A percentile compares a stretch with the other conserved stretches of the same genome.
phyloP scores from a whole-genome alignment of 768 basidiomycete species.

The Termitomyces sp. region DNA sequence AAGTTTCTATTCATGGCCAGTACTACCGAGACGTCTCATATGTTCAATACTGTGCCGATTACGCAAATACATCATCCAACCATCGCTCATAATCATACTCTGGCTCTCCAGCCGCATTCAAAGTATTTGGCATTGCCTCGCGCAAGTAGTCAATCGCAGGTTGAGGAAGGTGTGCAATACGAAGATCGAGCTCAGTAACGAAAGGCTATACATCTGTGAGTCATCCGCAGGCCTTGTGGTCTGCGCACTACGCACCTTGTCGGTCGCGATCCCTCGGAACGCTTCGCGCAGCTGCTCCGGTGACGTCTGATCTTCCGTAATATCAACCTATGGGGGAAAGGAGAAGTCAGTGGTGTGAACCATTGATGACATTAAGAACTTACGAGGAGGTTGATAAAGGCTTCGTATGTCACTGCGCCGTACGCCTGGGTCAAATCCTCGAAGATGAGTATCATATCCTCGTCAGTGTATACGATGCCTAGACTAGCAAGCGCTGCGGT shows the following conservation, averaged over 20 bases:
- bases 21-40: background rate
- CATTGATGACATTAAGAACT: constrained; percentile 14
- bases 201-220: constrained; percentile 56
- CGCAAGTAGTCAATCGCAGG: constrained; percentile 77
- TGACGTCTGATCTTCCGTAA: constrained; percentile 93
- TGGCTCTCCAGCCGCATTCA: constrained; percentile 53
- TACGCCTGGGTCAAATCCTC: constrained; percentile 76
- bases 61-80: constrained; percentile 75
- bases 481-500: constrained; percentile 92
- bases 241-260: constrained; percentile 59
- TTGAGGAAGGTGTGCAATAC: constrained; percentile 74
- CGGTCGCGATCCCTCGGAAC: constrained; percentile 86
- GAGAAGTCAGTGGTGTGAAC: background rate
- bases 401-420: constrained; percentile 89
- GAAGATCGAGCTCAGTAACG: constrained; percentile 91
- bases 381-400: constrained; percentile 92
- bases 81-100: constrained; percentile 83
- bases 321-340: constrained; percentile 65
- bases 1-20: background rate
- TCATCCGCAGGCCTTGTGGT: background rate
- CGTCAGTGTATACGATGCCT: constrained; percentile 91
- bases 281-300: constrained; percentile 89
- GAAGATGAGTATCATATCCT: constrained; percentile 83
- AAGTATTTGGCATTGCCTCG: constrained; percentile 68
- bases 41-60: constrained; percentile 14